These are phyloP conservation scores for Candida quercuum DNA, from an alignment of 805 yeast species.

Conservation along the genomic window DNA sequence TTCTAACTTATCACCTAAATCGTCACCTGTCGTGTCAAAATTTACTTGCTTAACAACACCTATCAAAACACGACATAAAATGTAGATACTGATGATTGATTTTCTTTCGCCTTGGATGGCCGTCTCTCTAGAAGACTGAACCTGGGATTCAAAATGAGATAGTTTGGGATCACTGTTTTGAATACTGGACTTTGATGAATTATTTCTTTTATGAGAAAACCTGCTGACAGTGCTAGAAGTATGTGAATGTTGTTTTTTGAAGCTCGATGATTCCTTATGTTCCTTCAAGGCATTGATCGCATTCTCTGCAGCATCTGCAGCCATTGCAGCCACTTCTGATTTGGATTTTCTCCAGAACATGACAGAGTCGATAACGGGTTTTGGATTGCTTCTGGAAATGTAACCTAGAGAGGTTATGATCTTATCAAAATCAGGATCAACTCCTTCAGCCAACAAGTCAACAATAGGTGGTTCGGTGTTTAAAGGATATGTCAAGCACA, in stretches of 20 bases:
- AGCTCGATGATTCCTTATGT: slow-evolving; percentile 22
- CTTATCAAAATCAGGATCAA: slow-evolving; percentile 80
- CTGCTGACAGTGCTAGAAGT: slow-evolving; percentile 28
- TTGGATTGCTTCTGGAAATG: slow-evolving; percentile 84
- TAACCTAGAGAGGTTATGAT: slow-evolving; percentile 84
- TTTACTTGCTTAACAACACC: slow-evolving; percentile 90
- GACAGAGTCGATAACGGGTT: slow-evolving; percentile 93
- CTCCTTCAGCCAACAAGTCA: slow-evolving; percentile 77
- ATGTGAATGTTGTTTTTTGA: slow-evolving; percentile 25
- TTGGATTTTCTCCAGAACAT: slow-evolving; percentile 98
- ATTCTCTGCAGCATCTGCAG: slow-evolving; percentile 47
- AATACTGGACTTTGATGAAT: slow-evolving; percentile 39
- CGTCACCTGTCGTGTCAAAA: slow-evolving; percentile 66
- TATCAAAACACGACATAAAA: slow-evolving; percentile 84
- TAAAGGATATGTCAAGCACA: slow-evolving; percentile 61
- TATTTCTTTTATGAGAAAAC: slow-evolving; percentile 42
- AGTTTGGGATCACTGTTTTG: slow-evolving; percentile 51
- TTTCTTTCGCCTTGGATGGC: slow-evolving; percentile 85
- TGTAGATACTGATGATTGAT: slow-evolving; percentile 79
- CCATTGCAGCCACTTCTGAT: slow-evolving; percentile 73
- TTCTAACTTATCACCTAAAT: slow-evolving; percentile 76
- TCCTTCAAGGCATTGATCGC: slow-evolving; percentile 27
- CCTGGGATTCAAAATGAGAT: slow-evolving; percentile 35
- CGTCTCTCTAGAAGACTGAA: slow-evolving; percentile 46
- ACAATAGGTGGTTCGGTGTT: slow-evolving; percentile 75